Evolutionary conservation across 164 flowering plant genomes (phyloP).

Genomic region (Saururus chinensis): DNA sequence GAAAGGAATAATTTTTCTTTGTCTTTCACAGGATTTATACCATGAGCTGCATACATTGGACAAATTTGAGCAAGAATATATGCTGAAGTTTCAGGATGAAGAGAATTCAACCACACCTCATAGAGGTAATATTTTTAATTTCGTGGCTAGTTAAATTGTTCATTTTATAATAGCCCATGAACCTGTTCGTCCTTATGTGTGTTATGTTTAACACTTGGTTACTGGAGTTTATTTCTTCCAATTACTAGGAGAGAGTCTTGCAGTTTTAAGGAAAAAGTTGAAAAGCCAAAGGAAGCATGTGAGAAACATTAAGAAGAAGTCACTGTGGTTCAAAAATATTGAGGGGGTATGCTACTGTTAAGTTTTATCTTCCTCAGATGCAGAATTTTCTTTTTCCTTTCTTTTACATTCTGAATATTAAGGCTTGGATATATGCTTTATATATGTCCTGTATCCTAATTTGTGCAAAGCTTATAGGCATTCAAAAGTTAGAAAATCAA

Average conservation of each 20-base stretch:
- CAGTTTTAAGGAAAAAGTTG: slow-evolving; percentile 65
- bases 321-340: slow-evolving; percentile 90
- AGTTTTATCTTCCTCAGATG: background rate
- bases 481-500: no score
- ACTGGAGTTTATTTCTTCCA: background rate
- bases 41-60: slow-evolving; percentile 86
- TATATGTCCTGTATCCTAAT: no score
- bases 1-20: slow-evolving; percentile 3
- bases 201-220: background rate
- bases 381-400: background rate
- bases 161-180: background rate
- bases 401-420: no score
- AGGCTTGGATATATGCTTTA: background rate
- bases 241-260: slow-evolving; percentile 67
- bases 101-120: slow-evolving; percentile 52
- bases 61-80: slow-evolving; percentile 82
- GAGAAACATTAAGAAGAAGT: slow-evolving; percentile 73
- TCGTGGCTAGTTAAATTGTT: background rate
- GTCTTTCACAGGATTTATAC: slow-evolving; percentile 64
- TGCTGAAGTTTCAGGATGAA: slow-evolving; percentile 80
- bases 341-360: slow-evolving; percentile 56
- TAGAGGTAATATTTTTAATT: slow-evolving; percentile 30
- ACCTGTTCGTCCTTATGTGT: background rate
- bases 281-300: slow-evolving; percentile 93
- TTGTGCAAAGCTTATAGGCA: background rate